These are phyloP conservation scores for Microcera coccophila DNA, from an alignment of 2,329 filamentous ascomycete genomes.

Conservation along the genomic window DNA sequence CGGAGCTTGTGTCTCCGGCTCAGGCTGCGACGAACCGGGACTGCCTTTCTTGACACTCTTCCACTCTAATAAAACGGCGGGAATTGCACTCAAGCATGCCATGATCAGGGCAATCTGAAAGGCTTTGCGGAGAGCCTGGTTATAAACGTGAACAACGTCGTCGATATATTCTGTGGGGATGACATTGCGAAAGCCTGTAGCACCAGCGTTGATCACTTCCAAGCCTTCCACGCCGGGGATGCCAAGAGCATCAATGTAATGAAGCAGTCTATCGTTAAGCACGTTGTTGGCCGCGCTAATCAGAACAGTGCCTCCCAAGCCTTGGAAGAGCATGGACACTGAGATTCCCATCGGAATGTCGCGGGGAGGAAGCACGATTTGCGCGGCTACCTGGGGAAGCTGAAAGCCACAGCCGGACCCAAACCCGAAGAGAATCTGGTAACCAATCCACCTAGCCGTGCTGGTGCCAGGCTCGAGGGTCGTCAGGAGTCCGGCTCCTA, in stretches of 20 bases:
- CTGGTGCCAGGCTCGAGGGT: neutral
- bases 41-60: constrained; percentile 10
- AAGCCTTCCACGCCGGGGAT: constrained; percentile 13
- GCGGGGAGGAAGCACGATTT: neutral
- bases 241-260: neutral
- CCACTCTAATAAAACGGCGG: constrained; percentile 12
- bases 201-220: constrained; percentile 5
- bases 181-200: constrained; percentile 5
- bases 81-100: constrained; percentile 24
- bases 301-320: neutral
- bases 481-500: neutral
- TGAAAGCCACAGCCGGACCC: constrained; percentile 4
- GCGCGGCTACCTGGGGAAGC: constrained; percentile 3
- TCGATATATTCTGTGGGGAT: constrained; percentile 2
- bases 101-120: constrained; percentile 60
- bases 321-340: constrained; percentile 1
- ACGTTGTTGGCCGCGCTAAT: constrained; percentile 1
- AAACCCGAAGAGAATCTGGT: constrained; percentile 1
- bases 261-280: neutral
- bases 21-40: neutral
- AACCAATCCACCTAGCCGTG: neutral
- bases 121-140: constrained; percentile 52
- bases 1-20: neutral
- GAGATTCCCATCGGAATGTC: constrained; percentile 6
- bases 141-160: constrained; percentile 47